These are phyloP conservation scores for Phytophthora sp. DNA, from an alignment of 352 stramenopile genomes.

Conservation along the genomic window DNA sequence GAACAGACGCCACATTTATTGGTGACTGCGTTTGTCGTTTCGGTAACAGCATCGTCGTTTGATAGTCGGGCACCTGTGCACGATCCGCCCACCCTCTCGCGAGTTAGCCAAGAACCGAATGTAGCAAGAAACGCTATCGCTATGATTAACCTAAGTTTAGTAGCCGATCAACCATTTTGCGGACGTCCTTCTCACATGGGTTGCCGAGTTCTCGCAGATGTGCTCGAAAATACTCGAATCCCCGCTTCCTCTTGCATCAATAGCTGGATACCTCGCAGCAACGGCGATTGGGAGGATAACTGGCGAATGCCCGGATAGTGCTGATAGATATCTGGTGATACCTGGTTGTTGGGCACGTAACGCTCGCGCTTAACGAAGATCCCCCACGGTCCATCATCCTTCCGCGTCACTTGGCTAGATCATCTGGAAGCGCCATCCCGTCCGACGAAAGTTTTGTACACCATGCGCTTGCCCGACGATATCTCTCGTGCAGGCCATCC, in stretches of 20 bases:
- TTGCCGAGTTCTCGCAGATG: constrained; percentile 12
- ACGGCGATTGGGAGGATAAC: not conserved
- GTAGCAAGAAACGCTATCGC: not conserved
- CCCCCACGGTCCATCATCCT: not conserved
- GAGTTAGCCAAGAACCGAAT: not conserved
- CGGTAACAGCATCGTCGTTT: constrained; percentile 7
- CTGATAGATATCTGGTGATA: constrained; percentile 6
- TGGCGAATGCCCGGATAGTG: constrained; percentile 24
- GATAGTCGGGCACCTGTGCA: not conserved
- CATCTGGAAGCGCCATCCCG: no score
- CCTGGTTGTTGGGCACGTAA: constrained; percentile 7
- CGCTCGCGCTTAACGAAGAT: constrained; percentile 6
- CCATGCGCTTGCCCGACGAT: not conserved
- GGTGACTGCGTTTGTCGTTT: constrained; percentile 1
- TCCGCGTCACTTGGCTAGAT: no score
- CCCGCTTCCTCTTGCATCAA: constrained; percentile 1
- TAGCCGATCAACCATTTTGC: not conserved
- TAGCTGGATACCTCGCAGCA: constrained; percentile 10
- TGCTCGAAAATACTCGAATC: constrained; percentile 10
- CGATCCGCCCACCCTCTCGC: not conserved
- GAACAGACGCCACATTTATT: no score
- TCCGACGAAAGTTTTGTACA: not conserved
- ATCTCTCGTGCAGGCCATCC: constrained; percentile 2
- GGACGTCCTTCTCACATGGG: constrained; percentile 1
- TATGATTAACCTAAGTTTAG: not conserved